Evolutionary conservation across 768 basidiomycete species (phyloP).

Genomic region (Tricholoma bakamatsutake): DNA sequence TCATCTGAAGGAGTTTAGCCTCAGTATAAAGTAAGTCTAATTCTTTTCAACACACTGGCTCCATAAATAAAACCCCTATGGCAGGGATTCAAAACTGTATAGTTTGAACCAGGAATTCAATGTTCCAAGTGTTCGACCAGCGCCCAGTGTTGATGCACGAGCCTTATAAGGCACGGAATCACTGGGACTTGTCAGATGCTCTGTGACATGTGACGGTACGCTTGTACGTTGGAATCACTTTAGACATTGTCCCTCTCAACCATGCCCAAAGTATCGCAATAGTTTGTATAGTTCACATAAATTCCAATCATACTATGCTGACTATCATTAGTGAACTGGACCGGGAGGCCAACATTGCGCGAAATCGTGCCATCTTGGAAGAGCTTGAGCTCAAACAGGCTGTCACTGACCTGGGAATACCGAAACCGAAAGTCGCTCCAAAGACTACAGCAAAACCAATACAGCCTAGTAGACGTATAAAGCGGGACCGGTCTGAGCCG

Average conservation of each 20-base stretch:
- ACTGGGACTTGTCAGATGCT: too few relatives aligned
- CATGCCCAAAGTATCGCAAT: conserved; percentile 45
- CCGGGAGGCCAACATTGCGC: conserved; percentile 76
- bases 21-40: too few relatives aligned
- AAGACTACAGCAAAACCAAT: conserved; percentile 54
- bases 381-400: conserved; percentile 63
- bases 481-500: conserved; percentile 39
- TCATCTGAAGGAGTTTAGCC: too few relatives aligned
- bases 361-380: conserved; percentile 70
- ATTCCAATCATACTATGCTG: not conserved
- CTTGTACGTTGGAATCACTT: not conserved
- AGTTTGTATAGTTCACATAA: conserved; percentile 29
- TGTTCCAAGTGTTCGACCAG: too few relatives aligned
- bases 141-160: too few relatives aligned
- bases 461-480: conserved; percentile 49
- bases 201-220: not conserved
- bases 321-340: conserved; percentile 47
- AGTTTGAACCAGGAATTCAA: too few relatives aligned
- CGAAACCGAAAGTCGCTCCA: conserved; percentile 28
- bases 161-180: too few relatives aligned
- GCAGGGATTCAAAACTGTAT: too few relatives aligned
- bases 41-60: too few relatives aligned
- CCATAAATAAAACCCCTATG: too few relatives aligned
- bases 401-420: conserved; percentile 39
- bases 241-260: not conserved